A percentile compares a stretch with the other conserved stretches of the same genome.
Evolutionary conservation across 768 basidiomycete species (phyloP).

Genomic region (Pleurotus tuoliensis): DNA sequence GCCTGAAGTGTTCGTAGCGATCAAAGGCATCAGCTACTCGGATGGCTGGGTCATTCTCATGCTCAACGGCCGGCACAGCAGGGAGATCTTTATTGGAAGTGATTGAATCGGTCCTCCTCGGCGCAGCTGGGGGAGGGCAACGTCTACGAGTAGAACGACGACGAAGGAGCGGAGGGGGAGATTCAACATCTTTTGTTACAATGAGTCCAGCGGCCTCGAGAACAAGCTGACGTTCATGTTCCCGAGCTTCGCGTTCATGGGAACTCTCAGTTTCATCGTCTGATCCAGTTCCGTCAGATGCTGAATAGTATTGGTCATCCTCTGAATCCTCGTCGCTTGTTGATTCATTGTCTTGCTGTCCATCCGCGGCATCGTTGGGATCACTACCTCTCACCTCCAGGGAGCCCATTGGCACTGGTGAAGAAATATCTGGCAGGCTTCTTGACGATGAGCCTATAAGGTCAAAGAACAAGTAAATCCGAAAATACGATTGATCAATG

Average conservation of each 20-base stretch:
- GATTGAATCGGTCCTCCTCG: conserved; percentile 28
- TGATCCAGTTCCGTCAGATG: conserved; percentile 28
- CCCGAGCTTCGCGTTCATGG: conserved; percentile 57
- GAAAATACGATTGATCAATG: conserved; percentile 26
- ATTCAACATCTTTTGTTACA: conserved; percentile 56
- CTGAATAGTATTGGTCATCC: conserved; percentile 15
- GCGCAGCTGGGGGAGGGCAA: conserved; percentile 52
- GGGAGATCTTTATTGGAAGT: conserved; percentile 48
- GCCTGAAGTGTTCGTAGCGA: conserved; percentile 81
- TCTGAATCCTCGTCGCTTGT: conserved; percentile 1
- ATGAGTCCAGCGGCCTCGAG: conserved; percentile 88
- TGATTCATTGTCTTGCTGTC: background rate
- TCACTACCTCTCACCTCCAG: background rate
- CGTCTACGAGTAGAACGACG: conserved; percentile 25
- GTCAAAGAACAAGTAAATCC: conserved; percentile 7
- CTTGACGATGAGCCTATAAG: background rate
- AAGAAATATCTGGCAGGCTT: conserved; percentile 5
- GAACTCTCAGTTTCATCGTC: conserved; percentile 44
- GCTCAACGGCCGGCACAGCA: conserved; percentile 35
- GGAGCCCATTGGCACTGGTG: background rate
- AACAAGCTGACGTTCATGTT: conserved; percentile 73
- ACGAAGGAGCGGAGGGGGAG: conserved; percentile 35
- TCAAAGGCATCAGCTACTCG: conserved; percentile 83
- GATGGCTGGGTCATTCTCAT: conserved; percentile 34
- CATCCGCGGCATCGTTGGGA: background rate